Conservation (phyloP, 2,329 filamentous ascomycete genomes). For the Dactylellina cionopaga region DNA sequence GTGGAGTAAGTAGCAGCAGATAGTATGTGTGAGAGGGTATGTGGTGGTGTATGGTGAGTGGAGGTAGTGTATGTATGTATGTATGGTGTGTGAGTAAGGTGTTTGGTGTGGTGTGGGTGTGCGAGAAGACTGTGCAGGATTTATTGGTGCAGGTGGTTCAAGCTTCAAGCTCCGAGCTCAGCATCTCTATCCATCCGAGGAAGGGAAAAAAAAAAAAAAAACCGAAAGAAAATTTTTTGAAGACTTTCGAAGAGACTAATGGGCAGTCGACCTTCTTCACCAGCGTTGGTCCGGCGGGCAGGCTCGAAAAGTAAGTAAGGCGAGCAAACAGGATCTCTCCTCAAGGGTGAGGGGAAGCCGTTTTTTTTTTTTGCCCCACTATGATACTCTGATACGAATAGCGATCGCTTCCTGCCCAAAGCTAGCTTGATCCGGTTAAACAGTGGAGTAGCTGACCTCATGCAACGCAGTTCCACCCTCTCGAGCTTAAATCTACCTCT, state of each 20-base stretch:
- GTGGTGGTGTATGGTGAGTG: background rate
- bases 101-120: background rate
- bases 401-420: background rate
- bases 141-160: background rate
- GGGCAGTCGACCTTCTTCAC: background rate
- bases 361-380: conserved; percentile 30
- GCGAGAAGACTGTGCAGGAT: background rate
- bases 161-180: background rate
- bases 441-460: conserved; percentile 16
- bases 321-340: conserved; percentile 6
- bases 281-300: too few relatives aligned
- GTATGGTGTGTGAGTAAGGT: too few relatives aligned
- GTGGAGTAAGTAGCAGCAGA: background rate
- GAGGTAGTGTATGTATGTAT: too few relatives aligned
- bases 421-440: conserved; percentile 24
- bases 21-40: background rate
- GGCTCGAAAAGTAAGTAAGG: background rate
- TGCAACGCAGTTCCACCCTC: conserved; percentile 21
- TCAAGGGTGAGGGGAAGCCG: conserved; percentile 23
- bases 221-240: background rate
- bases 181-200: background rate
- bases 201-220: conserved; percentile 1
- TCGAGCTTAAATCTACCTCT: conserved; percentile 36
- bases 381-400: conserved; percentile 20
- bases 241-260: background rate